These are phyloP conservation scores for Astrephomene gubernaculifera DNA, from an alignment of 139 green algal genomes.

Conservation along the genomic window DNA sequence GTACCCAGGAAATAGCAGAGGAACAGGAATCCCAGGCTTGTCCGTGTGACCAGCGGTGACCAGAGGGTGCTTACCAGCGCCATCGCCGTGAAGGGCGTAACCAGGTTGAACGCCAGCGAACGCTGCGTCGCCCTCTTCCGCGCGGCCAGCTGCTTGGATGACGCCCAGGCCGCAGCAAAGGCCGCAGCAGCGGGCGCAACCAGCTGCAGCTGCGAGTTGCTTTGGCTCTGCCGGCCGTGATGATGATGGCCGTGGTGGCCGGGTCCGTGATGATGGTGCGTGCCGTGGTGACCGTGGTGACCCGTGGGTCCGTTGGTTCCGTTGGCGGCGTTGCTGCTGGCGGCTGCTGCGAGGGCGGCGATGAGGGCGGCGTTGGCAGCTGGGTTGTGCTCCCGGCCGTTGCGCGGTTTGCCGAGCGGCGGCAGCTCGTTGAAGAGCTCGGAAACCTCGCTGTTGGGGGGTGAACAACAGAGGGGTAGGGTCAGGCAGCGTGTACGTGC, in stretches of 20 bases:
- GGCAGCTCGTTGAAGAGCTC: neutral
- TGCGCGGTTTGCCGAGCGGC: neutral
- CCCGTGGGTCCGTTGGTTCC: neutral
- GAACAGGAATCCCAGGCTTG: no score
- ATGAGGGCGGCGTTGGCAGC: neutral
- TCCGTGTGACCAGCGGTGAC: no score
- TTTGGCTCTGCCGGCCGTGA: no score
- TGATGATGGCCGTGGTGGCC: neutral
- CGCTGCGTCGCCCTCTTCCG: neutral
- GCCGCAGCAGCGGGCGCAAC: neutral
- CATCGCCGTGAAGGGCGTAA: constrained; percentile 18
- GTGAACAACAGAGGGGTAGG: no score
- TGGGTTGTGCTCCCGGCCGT: neutral
- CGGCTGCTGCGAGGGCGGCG: neutral
- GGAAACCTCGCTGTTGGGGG: constrained; percentile 1
- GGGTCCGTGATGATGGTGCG: neutral
- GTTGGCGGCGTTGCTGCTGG: neutral
- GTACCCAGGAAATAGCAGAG: no score
- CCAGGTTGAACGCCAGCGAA: constrained; percentile 13
- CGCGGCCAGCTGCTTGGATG: constrained; percentile 23
- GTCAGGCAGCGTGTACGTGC: no score
- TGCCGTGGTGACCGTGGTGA: neutral
- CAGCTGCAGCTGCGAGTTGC: neutral
- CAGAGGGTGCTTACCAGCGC: constrained; percentile 19
- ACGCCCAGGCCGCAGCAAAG: neutral